These are phyloP conservation scores for Chlorella sp. DNA, from an alignment of 139 green algal species.

Conservation along the genomic window DNA sequence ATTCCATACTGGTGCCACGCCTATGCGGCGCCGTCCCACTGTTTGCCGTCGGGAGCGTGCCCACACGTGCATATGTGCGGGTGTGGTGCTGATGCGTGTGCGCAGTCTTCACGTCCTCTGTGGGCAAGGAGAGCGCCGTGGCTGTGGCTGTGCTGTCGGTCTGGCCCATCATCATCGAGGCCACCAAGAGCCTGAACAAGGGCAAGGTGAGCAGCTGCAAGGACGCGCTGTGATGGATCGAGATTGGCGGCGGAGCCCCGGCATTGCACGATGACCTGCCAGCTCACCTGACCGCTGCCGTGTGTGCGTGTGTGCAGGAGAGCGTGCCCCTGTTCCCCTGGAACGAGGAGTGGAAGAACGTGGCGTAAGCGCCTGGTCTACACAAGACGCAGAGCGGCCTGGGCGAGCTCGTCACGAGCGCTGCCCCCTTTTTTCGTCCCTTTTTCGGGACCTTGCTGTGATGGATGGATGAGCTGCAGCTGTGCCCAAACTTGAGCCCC, in stretches of 20 bases:
- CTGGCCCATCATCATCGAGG: constrained; percentile 72
- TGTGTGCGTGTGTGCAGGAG: constrained; percentile 1
- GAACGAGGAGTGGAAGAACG: constrained; percentile 17
- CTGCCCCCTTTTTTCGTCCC: too few relatives aligned
- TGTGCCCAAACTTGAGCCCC: too few relatives aligned
- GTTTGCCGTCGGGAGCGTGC: background rate
- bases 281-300: too few relatives aligned
- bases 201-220: constrained; percentile 5
- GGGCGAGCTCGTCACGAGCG: too few relatives aligned
- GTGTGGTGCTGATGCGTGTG: background rate
- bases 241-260: too few relatives aligned
- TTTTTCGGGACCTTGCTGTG: too few relatives aligned
- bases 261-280: too few relatives aligned
- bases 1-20: background rate
- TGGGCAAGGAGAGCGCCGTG: constrained; percentile 67
- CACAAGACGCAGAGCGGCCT: too few relatives aligned
- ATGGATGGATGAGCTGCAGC: too few relatives aligned
- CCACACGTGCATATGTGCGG: background rate
- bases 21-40: background rate
- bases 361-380: too few relatives aligned
- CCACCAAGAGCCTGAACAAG: constrained; percentile 47
- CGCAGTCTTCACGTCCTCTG: constrained; percentile 76
- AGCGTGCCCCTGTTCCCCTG: constrained; percentile 28
- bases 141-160: constrained; percentile 61
- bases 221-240: too few relatives aligned